phyloP scores from a whole-genome alignment of 768 basidiomycete genomes.

The Rhodocollybia butyracea region DNA sequence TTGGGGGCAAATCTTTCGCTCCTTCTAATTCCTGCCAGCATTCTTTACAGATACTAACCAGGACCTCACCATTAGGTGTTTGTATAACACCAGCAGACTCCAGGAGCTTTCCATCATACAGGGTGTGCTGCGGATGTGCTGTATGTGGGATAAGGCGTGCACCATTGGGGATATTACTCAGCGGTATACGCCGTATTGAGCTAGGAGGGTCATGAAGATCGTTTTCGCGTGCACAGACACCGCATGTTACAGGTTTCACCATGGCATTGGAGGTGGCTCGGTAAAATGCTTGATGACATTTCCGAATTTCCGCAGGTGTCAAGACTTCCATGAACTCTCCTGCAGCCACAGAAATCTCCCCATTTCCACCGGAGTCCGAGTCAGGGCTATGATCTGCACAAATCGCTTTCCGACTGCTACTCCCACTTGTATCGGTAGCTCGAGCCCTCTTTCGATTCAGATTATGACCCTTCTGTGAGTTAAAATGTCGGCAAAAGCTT shows the following conservation, averaged over 20 bases:
- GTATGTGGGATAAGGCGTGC: neutral
- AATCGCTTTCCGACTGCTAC: neutral
- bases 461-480: neutral
- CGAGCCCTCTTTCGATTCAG: neutral
- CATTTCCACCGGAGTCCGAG: no score
- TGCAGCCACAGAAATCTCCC: neutral
- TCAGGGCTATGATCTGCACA: no score
- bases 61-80: neutral
- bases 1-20: neutral
- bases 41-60: neutral
- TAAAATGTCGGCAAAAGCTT: neutral
- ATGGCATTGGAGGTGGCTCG: neutral
- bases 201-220: neutral
- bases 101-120: neutral
- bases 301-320: neutral
- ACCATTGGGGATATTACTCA: neutral
- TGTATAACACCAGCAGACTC: neutral
- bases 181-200: neutral
- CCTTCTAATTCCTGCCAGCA: neutral
- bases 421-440: neutral
- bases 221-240: neutral
- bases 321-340: neutral
- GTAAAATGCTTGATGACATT: neutral
- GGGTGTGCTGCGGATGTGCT: neutral
- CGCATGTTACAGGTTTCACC: neutral